Base-by-base conservation (phyloP, 148 eudicot species). In the Rhododendron griersonianum region DNA sequence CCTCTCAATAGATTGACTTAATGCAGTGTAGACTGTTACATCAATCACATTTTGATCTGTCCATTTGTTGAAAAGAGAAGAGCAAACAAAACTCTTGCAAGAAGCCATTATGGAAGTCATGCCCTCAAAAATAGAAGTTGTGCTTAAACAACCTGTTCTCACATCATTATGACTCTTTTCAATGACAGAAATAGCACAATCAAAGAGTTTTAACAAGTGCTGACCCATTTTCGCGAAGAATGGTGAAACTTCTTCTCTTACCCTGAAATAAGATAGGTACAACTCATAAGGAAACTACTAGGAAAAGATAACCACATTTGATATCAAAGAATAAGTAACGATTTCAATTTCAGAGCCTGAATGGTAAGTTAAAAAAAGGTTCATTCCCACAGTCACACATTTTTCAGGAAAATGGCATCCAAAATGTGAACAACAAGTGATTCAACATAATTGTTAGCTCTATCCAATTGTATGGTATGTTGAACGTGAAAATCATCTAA, bases 21-120 rank as follows among this genome's bases (percentile, higher is more conserved):
- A 85, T 80, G 92, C 76, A 82, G 85, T 85, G 84, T 78, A 86
- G 50, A 91, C 67, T 80, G 82, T 84, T 78, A 86, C 83, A 87
- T 88, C 92, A 71, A 85, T 53, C 50, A 71, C 86, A 84, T 83
- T 83, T 83, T 83, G 88, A 74, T 87, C 90, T 55, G 80, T 86
- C 86, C 85, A 59, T 84, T 89, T 88, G 82, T 76, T 83, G 88
- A 93, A 93, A 19, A 93, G 84, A 15, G 95, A 93, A 84, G 95
- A 93, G 80, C 87, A 61, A 61, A 91, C 85, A 90, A 95, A 94
- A 89, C 91, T 87, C 88, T 89, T 93, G 75, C 93, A 92, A 69
- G 95, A 91, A 88, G 77, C 85, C 55, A 88, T 41, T 63, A 89
- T 85, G 37, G 91, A 88, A 37, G 77, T 85, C 86, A 89, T 88